Evolutionary conservation across 1,284 basidiomycete genomes (phyloP).

Genomic region (Ganoderma meredithae): DNA sequence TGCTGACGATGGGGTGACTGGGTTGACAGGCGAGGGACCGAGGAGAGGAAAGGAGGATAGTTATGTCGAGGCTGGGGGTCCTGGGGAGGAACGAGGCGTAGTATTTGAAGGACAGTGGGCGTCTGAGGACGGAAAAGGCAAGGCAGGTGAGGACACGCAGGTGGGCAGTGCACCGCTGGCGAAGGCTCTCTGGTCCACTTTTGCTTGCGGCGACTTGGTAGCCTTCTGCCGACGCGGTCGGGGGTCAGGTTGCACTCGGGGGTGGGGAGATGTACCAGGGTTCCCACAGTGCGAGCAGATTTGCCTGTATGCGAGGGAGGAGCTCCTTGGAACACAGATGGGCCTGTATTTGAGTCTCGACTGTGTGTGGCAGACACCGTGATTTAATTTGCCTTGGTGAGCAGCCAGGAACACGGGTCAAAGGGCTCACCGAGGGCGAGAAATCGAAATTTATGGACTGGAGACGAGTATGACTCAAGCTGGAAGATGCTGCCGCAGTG

Average conservation of each 20-base stretch:
- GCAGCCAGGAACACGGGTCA: background rate
- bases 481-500: slow-evolving; percentile 8
- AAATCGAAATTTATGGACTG: background rate
- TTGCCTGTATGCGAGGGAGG: background rate
- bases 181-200: background rate
- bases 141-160: slow-evolving; percentile 4
- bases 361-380: background rate
- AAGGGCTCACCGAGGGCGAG: background rate
- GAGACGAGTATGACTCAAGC: background rate
- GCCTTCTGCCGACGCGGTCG: slow-evolving; percentile 1
- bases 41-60: background rate
- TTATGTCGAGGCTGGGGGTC: background rate
- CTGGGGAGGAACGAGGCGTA: background rate
- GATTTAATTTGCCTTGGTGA: background rate
- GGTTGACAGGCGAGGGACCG: slow-evolving; percentile 5
- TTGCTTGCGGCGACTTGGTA: slow-evolving; percentile 2
- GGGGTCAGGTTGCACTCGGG: background rate
- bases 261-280: background rate
- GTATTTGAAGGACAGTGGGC: slow-evolving; percentile 18
- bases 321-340: slow-evolving; percentile 16
- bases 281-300: slow-evolving; percentile 1
- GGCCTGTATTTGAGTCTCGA: slow-evolving; percentile 9
- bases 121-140: slow-evolving; percentile 18
- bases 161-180: slow-evolving; percentile 8
- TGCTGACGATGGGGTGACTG: slow-evolving; percentile 2